These are phyloP conservation scores for Neostapfia colusana DNA, from an alignment of 176 grass and related monocot genomes.

Conservation along the genomic window DNA sequence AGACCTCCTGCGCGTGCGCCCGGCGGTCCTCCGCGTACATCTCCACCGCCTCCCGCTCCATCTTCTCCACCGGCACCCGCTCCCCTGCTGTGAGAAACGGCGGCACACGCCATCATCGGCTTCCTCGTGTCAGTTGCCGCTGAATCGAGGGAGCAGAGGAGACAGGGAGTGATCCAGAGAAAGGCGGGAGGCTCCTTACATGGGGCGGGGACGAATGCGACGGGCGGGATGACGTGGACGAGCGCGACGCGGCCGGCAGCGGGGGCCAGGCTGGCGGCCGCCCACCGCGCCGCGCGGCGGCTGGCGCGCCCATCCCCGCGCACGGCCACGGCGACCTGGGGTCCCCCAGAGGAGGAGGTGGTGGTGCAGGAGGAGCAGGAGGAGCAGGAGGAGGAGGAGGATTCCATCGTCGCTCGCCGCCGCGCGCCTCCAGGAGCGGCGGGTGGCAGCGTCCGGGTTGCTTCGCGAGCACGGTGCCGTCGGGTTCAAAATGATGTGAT, in stretches of 20 bases:
- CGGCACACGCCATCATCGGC: not conserved
- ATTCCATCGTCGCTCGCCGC: not conserved
- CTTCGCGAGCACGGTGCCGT: not conserved
- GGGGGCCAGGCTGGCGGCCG: constrained; percentile 44
- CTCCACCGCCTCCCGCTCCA: constrained; percentile 57
- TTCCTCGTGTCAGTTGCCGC: not conserved
- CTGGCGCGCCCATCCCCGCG: constrained; percentile 52
- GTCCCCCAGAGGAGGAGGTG: not conserved
- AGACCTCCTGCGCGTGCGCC: constrained; percentile 56
- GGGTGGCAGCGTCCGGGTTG: no score
- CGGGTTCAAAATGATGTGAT: not conserved
- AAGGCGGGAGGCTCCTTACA: constrained; percentile 21
- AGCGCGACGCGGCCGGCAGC: constrained; percentile 50
- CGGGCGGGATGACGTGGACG: constrained; percentile 70
- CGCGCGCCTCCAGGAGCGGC: not conserved
- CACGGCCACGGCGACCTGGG: constrained; percentile 56
- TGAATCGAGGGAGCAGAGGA: not conserved
- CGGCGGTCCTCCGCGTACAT: constrained; percentile 70
- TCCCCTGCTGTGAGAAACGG: constrained; percentile 53
- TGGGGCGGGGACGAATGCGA: constrained; percentile 76
- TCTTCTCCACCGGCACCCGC: constrained; percentile 56
- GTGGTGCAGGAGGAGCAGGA: not conserved
- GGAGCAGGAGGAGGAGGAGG: constrained; percentile 2
- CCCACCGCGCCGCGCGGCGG: constrained; percentile 74
- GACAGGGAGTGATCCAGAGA: not conserved